These are phyloP conservation scores for Chrysosphaeria jannelii DNA, from an alignment of 2,329 filamentous ascomycete species.

Conservation along the genomic window DNA sequence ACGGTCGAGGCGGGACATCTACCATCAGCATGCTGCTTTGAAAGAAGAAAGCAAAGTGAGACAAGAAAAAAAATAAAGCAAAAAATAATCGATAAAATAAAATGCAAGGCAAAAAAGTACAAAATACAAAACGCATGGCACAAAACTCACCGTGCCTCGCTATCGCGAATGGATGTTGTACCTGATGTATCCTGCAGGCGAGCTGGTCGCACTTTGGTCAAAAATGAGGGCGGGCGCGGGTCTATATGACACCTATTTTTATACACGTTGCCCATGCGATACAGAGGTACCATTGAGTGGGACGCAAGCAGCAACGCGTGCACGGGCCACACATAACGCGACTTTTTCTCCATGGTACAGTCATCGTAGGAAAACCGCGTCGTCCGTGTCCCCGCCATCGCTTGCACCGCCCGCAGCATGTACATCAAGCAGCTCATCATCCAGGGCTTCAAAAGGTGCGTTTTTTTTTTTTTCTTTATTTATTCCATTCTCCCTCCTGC, in stretches of 20 bases:
- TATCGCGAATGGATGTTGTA: no score
- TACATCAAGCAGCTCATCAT: slow-evolving; percentile 99
- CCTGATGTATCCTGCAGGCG: slow-evolving; percentile 26
- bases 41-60: no score
- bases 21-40: no score
- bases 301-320: background rate
- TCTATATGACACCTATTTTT: slow-evolving; percentile 9
- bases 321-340: slow-evolving; percentile 2
- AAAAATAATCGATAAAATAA: no score
- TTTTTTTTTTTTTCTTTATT: background rate
- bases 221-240: slow-evolving; percentile 6
- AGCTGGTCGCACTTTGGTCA: slow-evolving; percentile 1
- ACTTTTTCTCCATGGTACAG: slow-evolving; percentile 1
- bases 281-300: no score
- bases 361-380: no score
- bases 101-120: no score
- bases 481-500: no score
- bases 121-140: no score
- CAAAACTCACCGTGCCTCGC: no score
- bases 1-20: no score
- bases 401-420: slow-evolving; percentile 27
- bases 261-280: slow-evolving; percentile 8
- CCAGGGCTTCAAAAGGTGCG: slow-evolving; percentile 93
- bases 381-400: slow-evolving; percentile 7
- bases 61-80: no score